Conservation (phyloP, 768 basidiomycete species). For the Amanita brunnescens region DNA sequence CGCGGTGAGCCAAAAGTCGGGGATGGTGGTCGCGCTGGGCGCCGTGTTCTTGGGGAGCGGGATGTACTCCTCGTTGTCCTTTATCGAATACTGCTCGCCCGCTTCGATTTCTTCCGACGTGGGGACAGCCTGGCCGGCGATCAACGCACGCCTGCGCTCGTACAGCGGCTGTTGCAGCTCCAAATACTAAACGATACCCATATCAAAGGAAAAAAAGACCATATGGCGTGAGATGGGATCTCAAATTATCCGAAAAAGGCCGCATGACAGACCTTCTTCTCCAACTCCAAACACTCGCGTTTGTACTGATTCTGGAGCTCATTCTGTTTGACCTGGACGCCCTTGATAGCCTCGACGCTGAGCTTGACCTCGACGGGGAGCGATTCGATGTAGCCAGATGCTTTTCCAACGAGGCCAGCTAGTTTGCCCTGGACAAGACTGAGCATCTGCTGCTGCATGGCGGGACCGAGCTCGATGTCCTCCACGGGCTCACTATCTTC, state of each 20-base stretch:
- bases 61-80: constrained; percentile 68
- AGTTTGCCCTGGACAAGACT: constrained; percentile 87
- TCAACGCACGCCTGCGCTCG: constrained; percentile 77
- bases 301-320: constrained; percentile 93
- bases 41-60: constrained; percentile 47
- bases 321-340: constrained; percentile 86
- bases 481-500: constrained; percentile 49
- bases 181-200: constrained; percentile 43
- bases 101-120: constrained; percentile 76
- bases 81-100: constrained; percentile 62
- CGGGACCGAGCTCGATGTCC: constrained; percentile 30
- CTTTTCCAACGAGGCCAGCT: constrained; percentile 76
- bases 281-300: constrained; percentile 87
- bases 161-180: constrained; percentile 77
- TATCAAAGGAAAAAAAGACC: constrained; percentile 5
- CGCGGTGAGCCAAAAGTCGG: constrained; percentile 98
- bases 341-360: constrained; percentile 87
- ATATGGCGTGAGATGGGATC: constrained; percentile 4
- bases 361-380: constrained; percentile 75
- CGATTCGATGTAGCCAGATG: constrained; percentile 90
- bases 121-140: constrained; percentile 65
- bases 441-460: constrained; percentile 67
- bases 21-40: constrained; percentile 48
- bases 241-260: not conserved
- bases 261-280: constrained; percentile 71